Conservation (phyloP, 495 filamentous ascomycete species). For the Bacidia rubella region DNA sequence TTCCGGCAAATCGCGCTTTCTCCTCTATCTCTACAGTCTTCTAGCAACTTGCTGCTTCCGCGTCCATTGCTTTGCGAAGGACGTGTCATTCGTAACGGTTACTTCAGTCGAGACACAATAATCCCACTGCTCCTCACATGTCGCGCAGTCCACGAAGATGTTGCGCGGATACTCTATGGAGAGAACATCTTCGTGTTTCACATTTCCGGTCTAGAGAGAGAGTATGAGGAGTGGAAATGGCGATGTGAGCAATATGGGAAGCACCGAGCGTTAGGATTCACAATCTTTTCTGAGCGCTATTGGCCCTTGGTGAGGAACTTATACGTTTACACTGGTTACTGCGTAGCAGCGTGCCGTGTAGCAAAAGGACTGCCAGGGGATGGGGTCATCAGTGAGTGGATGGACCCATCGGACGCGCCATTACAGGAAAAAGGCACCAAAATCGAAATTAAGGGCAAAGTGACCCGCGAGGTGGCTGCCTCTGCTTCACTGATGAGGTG, state of each 20-base stretch:
- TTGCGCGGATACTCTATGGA: neutral
- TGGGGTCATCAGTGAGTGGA: neutral
- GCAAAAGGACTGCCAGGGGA: neutral
- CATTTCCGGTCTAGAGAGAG: neutral
- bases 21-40: neutral
- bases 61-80: neutral
- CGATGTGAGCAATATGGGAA: neutral
- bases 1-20: neutral
- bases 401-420: too few species aligned
- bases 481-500: neutral
- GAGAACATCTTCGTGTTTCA: slow-evolving; percentile 1
- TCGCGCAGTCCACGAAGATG: neutral
- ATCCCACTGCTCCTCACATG: neutral
- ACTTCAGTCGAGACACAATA: neutral
- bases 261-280: neutral
- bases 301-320: neutral
- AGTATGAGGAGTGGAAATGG: neutral
- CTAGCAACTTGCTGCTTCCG: neutral
- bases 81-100: neutral
- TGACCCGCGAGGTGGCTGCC: neutral
- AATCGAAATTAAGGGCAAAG: neutral
- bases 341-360: neutral
- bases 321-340: neutral
- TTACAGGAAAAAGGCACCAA: neutral
- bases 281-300: neutral